phyloP scores from a whole-genome alignment of 306 rosid genomes.

The Cicer bijugum region DNA sequence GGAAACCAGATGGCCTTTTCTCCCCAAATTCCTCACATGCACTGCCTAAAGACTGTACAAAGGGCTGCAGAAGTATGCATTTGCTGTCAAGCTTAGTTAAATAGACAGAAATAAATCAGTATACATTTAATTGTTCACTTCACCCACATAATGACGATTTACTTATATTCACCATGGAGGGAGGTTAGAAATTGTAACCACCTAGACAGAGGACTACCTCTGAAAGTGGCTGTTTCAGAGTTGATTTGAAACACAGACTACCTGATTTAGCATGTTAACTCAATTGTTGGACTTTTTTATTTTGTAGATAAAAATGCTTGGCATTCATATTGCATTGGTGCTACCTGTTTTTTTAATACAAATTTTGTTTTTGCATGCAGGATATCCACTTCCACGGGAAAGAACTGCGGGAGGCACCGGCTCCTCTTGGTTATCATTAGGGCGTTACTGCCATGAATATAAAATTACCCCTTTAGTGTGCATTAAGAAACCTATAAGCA shows the following conservation, averaged over 20 bases:
- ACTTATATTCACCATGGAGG: not conserved
- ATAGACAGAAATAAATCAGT: conserved; percentile 10
- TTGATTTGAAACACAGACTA: conserved; percentile 14
- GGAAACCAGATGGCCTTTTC: conserved; percentile 12
- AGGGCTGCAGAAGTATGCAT: not conserved
- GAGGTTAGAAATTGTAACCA: conserved; percentile 4
- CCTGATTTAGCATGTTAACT: conserved; percentile 8
- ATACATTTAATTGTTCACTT: conserved; percentile 11
- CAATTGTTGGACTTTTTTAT: not conserved
- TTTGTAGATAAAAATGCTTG: not conserved
- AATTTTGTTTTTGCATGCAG: conserved; percentile 48
- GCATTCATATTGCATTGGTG: conserved; percentile 21
- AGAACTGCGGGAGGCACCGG: conserved; percentile 73
- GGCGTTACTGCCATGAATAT: conserved; percentile 1
- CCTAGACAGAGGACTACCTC: too few relatives aligned
- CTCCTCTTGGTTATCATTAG: conserved; percentile 74
- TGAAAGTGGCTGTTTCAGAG: not conserved
- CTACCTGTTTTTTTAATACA: not conserved
- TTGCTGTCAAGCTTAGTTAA: not conserved
- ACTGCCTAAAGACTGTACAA: conserved; percentile 21
- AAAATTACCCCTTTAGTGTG: not conserved
- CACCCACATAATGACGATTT: conserved; percentile 22
- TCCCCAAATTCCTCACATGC: not conserved
- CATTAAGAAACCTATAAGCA: conserved; percentile 16
- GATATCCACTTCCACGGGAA: conserved; percentile 76